These are phyloP conservation scores for Zasmidium angulare DNA, from an alignment of 2,329 filamentous ascomycete species.

Conservation along the genomic window DNA sequence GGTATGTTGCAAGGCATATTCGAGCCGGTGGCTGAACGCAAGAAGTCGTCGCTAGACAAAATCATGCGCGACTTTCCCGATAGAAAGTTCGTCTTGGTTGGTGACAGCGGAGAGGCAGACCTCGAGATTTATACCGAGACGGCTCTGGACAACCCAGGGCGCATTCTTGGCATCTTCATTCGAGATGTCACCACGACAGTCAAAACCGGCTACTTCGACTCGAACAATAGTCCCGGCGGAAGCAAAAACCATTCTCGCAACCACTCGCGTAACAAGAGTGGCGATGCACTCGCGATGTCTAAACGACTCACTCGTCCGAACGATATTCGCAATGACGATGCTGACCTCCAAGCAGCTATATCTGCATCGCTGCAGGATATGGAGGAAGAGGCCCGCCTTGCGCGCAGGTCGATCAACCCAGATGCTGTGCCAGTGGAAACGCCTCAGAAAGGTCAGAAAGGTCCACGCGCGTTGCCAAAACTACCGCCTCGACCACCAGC, in stretches of 20 bases:
- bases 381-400: slow-evolving; percentile 39
- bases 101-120: slow-evolving; percentile 95
- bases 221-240: slow-evolving; percentile 45
- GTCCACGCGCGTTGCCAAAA: slow-evolving; percentile 26
- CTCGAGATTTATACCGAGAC: slow-evolving; percentile 95
- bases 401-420: slow-evolving; percentile 36
- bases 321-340: slow-evolving; percentile 46
- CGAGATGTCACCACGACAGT: slow-evolving; percentile 85
- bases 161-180: slow-evolving; percentile 86
- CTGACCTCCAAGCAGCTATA: slow-evolving; percentile 49
- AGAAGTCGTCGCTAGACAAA: slow-evolving; percentile 81
- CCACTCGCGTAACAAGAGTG: slow-evolving; percentile 31
- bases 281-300: slow-evolving; percentile 31
- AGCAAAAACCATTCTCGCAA: slow-evolving; percentile 30
- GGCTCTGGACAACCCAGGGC: slow-evolving; percentile 77
- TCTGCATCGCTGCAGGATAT: slow-evolving; percentile 48
- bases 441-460: slow-evolving; percentile 6
- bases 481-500: slow-evolving; percentile 36
- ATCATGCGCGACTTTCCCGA: slow-evolving; percentile 88
- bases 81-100: slow-evolving; percentile 84
- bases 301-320: slow-evolving; percentile 33
- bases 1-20: slow-evolving; percentile 98
- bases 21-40: slow-evolving; percentile 92
- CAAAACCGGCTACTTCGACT: slow-evolving; percentile 73
- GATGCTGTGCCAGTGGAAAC: slow-evolving; percentile 31